These are phyloP conservation scores for Dryadomyces quercus-mongolicae DNA, from an alignment of 2,329 filamentous ascomycete species.

Conservation along the genomic window DNA sequence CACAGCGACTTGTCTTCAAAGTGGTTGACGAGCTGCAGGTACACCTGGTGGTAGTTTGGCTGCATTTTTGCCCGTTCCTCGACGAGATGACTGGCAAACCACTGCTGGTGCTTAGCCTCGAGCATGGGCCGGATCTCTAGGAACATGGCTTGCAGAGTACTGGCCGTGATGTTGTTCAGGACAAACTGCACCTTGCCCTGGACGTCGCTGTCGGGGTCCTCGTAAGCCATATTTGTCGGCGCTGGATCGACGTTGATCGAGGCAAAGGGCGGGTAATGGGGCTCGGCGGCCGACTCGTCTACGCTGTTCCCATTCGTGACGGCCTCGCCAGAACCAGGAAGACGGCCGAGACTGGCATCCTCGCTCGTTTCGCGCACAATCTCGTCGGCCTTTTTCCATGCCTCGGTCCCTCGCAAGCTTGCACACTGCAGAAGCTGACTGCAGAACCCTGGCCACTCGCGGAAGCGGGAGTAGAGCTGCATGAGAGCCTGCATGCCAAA, in stretches of 20 bases:
- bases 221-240: slow-evolving; percentile 50
- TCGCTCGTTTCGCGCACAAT: slow-evolving; percentile 59
- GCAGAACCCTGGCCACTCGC: slow-evolving; percentile 94
- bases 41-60: slow-evolving; percentile 89
- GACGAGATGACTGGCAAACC: slow-evolving; percentile 92
- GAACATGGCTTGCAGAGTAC: slow-evolving; percentile 76
- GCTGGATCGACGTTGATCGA: slow-evolving; percentile 67
- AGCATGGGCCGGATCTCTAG: slow-evolving; percentile 68
- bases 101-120: slow-evolving; percentile 74
- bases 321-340: slow-evolving; percentile 27
- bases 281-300: slow-evolving; percentile 41
- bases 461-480: slow-evolving; percentile 70
- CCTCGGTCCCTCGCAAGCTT: slow-evolving; percentile 71
- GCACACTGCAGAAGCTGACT: slow-evolving; percentile 72
- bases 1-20: slow-evolving; percentile 71
- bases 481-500: slow-evolving; percentile 92
- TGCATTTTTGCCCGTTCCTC: slow-evolving; percentile 95
- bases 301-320: slow-evolving; percentile 62
- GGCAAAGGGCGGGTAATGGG: slow-evolving; percentile 58
- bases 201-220: slow-evolving; percentile 72
- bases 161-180: slow-evolving; percentile 89
- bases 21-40: slow-evolving; percentile 75
- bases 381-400: slow-evolving; percentile 71
- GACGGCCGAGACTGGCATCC: slow-evolving; percentile 25
- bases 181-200: slow-evolving; percentile 94